A percentile compares a stretch with the other conserved stretches of the same genome.
These are phyloP conservation scores for Rhizoclosmatium globosum DNA, from an alignment of 192 early-diverging fungal species.

Conservation along the genomic window DNA sequence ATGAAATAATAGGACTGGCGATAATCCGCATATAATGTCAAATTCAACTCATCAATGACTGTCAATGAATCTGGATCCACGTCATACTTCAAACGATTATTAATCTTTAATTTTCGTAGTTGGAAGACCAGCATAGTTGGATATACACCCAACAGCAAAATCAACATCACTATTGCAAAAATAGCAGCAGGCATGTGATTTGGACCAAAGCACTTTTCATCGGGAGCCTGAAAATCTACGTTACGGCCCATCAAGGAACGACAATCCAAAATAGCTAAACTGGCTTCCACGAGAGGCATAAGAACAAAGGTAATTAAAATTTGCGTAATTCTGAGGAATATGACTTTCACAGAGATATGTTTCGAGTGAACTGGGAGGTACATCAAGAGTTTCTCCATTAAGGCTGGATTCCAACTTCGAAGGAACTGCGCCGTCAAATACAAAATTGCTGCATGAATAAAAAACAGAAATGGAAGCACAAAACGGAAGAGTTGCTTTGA, in stretches of 20 bases:
- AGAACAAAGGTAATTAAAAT: slow-evolving; percentile 30
- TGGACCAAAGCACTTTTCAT: slow-evolving; percentile 13
- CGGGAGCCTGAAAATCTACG: slow-evolving; percentile 35
- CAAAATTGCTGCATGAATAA: slow-evolving; percentile 8
- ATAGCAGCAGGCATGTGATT: slow-evolving; percentile 16
- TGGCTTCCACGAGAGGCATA: slow-evolving; percentile 38
- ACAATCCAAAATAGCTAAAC: slow-evolving; percentile 32
- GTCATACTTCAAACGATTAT: slow-evolving; percentile 13
- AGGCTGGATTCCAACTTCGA: neutral
- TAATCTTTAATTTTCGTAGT: neutral
- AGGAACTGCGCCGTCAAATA: slow-evolving; percentile 4
- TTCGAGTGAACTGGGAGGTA: slow-evolving; percentile 26
- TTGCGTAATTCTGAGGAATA: slow-evolving; percentile 13
- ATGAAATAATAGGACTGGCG: slow-evolving; percentile 23
- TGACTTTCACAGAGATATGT: slow-evolving; percentile 18
- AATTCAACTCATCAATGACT: slow-evolving; percentile 9
- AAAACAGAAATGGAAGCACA: slow-evolving; percentile 30
- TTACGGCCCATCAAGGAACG: neutral
- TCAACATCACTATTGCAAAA: slow-evolving; percentile 27
- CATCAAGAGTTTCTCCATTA: neutral
- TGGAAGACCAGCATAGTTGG: neutral
- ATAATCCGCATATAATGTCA: slow-evolving; percentile 26
- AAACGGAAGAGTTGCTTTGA: slow-evolving; percentile 34
- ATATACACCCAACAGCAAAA: slow-evolving; percentile 6
- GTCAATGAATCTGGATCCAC: slow-evolving; percentile 2